Conservation (phyloP, 805 yeast species). For the Naumovozyma baii region DNA sequence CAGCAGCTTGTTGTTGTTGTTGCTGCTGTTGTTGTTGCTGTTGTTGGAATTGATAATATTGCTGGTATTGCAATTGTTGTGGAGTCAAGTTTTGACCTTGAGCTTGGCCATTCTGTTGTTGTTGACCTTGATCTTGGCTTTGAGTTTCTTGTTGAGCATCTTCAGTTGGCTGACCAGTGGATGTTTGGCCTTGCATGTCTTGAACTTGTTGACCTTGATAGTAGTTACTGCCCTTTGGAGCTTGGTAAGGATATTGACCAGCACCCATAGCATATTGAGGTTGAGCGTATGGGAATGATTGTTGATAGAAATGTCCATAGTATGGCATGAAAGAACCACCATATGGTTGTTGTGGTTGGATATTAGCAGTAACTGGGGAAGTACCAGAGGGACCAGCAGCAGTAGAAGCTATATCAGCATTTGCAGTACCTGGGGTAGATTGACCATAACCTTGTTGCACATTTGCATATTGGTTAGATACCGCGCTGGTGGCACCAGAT, state of each 20-base stretch:
- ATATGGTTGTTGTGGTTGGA: constrained; percentile 24
- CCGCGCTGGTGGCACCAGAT: background rate
- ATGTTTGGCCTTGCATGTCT: constrained; percentile 14
- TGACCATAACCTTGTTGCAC: constrained; percentile 22
- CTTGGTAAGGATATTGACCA: constrained; percentile 27
- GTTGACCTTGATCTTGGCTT: constrained; percentile 6
- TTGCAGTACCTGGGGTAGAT: constrained; percentile 18
- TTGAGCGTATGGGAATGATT: constrained; percentile 30
- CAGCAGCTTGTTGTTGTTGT: constrained; percentile 18
- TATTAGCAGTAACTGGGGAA: constrained; percentile 12
- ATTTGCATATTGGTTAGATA: constrained; percentile 12
- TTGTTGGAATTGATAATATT: constrained; percentile 28
- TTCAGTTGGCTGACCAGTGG: constrained; percentile 14
- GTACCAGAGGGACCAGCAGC: constrained; percentile 16
- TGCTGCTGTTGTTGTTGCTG: constrained; percentile 27
- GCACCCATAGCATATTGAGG: constrained; percentile 30
- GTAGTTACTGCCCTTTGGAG: constrained; percentile 17
- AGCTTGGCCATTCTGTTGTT: constrained; percentile 6
- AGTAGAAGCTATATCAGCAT: constrained; percentile 11
- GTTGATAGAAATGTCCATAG: constrained; percentile 29
- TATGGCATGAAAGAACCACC: constrained; percentile 30
- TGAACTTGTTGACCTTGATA: constrained; percentile 20
- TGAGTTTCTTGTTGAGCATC: constrained; percentile 13
- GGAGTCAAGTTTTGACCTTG: constrained; percentile 14
- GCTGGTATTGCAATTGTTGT: constrained; percentile 21